Conservation (phyloP, 2,329 filamentous ascomycete species). For the Alternaria hordeiaustralica region DNA sequence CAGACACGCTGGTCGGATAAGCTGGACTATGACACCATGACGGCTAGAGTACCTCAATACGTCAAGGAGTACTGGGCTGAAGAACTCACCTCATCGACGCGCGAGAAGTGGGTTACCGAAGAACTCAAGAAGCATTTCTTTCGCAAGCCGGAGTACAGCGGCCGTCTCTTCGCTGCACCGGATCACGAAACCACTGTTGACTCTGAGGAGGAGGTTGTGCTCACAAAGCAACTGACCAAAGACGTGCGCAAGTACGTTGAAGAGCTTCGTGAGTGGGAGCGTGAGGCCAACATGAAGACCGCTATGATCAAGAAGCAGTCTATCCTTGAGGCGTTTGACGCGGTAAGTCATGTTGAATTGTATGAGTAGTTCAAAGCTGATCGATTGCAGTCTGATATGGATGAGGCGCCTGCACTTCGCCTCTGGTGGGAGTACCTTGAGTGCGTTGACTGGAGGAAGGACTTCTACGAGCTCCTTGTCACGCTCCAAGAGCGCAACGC, state of each 20-base stretch:
- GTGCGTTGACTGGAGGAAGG: constrained; percentile 51
- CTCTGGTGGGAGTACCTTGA: constrained; percentile 58
- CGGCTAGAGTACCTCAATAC: constrained; percentile 43
- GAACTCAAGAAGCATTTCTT: constrained; percentile 52
- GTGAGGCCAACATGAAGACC: constrained; percentile 45
- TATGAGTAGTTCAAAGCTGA: background rate
- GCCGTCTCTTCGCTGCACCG: constrained; percentile 29
- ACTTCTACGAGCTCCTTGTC: constrained; percentile 53
- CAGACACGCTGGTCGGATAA: constrained; percentile 54
- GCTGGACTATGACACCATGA: constrained; percentile 52
- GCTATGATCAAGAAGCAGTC: constrained; percentile 44
- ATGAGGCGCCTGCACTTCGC: constrained; percentile 50
- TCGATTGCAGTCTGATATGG: constrained; percentile 44
- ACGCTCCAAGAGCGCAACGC: constrained; percentile 22
- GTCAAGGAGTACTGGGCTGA: constrained; percentile 52
- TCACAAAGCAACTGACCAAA: constrained; percentile 31
- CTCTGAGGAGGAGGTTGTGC: constrained; percentile 27
- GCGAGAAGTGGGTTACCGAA: constrained; percentile 53
- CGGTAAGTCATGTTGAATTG: constrained; percentile 29
- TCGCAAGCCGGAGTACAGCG: constrained; percentile 50
- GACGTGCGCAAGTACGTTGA: constrained; percentile 46
- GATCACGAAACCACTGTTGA: constrained; percentile 21
- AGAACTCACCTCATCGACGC: constrained; percentile 41
- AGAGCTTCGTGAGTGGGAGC: constrained; percentile 50
- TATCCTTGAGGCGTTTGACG: constrained; percentile 50